These are phyloP conservation scores for Talaromyces sp. DNA, from an alignment of 2,329 filamentous ascomycete genomes.

Conservation along the genomic window DNA sequence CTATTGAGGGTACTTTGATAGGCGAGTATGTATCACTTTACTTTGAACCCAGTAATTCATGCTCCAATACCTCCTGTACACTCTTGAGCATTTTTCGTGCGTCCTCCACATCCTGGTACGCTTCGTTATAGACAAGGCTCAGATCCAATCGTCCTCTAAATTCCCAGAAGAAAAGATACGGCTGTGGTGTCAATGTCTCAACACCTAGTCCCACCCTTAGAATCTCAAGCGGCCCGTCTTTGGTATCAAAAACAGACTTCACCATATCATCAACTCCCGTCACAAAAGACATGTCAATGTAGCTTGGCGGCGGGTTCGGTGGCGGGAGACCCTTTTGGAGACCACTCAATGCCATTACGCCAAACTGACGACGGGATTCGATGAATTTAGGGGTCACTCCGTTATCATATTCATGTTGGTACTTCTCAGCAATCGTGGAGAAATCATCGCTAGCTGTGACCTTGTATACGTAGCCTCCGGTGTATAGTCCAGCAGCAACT, in stretches of 20 bases:
- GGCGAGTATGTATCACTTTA: background rate
- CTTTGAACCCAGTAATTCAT: background rate
- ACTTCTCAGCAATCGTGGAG: background rate
- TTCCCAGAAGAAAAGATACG: constrained; percentile 13
- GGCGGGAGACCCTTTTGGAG: constrained; percentile 2
- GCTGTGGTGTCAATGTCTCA: constrained; percentile 13
- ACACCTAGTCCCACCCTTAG: constrained; percentile 6
- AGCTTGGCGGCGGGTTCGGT: constrained; percentile 8
- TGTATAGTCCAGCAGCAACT: constrained; percentile 12
- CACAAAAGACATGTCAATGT: constrained; percentile 13
- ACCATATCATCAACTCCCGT: background rate
- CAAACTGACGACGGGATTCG: constrained; percentile 13
- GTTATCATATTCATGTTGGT: constrained; percentile 2
- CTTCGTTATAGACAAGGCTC: constrained; percentile 10
- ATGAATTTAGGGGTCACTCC: background rate
- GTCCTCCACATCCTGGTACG: background rate
- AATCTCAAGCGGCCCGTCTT: constrained; percentile 1
- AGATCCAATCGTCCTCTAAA: constrained; percentile 10
- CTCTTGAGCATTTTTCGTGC: background rate
- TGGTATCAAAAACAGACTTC: background rate
- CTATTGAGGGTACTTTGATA: too few relatives aligned
- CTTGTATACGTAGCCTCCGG: constrained; percentile 10
- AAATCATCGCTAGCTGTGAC: background rate
- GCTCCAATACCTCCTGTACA: background rate
- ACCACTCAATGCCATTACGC: background rate